phyloP scores from a whole-genome alignment of 176 grass and related monocot genomes.

The Oryza longistaminata region DNA sequence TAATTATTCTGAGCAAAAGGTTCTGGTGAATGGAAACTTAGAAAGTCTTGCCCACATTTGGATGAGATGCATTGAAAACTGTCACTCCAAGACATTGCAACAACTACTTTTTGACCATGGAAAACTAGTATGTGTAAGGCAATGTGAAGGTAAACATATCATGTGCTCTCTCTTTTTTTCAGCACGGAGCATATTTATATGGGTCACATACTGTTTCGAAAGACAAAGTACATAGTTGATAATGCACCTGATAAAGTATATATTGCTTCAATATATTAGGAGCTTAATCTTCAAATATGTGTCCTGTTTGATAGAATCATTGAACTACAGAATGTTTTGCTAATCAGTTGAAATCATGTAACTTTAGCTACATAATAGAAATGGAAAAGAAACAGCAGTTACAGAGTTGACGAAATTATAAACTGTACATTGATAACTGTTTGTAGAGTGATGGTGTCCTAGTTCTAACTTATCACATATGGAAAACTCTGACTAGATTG shows the following conservation, averaged over 20 bases:
- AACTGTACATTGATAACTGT: neutral
- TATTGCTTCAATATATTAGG: slow-evolving; percentile 7
- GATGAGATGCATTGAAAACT: slow-evolving; percentile 68
- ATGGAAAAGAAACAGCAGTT: neutral
- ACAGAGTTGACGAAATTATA: neutral
- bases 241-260: neutral
- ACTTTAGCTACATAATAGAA: neutral
- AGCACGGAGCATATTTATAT: slow-evolving; percentile 3
- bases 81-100: slow-evolving; percentile 74
- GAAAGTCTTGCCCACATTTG: slow-evolving; percentile 71
- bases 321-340: neutral
- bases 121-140: slow-evolving; percentile 60
- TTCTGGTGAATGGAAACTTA: slow-evolving; percentile 34
- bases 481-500: neutral
- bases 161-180: slow-evolving; percentile 11
- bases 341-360: neutral
- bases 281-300: neutral
- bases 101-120: slow-evolving; percentile 68
- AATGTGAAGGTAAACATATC: slow-evolving; percentile 59
- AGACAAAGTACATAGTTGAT: neutral
- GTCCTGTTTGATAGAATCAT: neutral
- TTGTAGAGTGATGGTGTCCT: neutral
- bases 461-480: neutral
- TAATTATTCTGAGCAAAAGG: slow-evolving; percentile 34
- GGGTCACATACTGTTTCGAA: neutral